Evolutionary conservation across 306 rosid species (phyloP), one percentile per base, ranked within the genome.

Genomic region (Dicorynia guianensis): DNA sequence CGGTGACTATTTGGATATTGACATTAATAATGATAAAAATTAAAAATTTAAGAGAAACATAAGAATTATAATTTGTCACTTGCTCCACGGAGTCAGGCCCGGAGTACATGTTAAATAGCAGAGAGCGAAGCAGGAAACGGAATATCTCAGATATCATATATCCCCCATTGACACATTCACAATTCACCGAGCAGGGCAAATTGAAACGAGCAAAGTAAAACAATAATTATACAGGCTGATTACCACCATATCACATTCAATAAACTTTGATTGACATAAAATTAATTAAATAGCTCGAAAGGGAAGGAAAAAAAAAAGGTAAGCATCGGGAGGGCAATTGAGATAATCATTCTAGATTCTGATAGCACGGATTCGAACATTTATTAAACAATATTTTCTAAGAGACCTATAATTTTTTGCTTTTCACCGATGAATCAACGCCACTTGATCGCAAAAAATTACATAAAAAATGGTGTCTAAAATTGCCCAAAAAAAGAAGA

Each of bases 401-500:
- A 39, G 6, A n/a, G 5, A 35, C 5, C n/a, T 66, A 47, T 35
- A 46, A 34, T n/a, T 25, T 25, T 25, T 25, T 1, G 30, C 2
- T 25, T 25, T 67, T 34, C 20, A 67, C n/a, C 33, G 60, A 67
- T 33, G 14, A 48, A 40, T 58, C 33, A 48, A 47, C 44, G 8
- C 43, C 40, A 67, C 0, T 48, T 3, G 34, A 67, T 15, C 30
- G 10, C 72, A 49, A 48, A 67, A 49, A 15, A 18, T 30, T 3
- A 49, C 14, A 7, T 8, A 46, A 67, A 47, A n/a, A 46, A 11
- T 46, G 4, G 12, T 18, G 58, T 3, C 25, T n/a, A 34, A 10
- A 54, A 46, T 46, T 43, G 67, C 33, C 43, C 70, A 76, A 60
- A 70, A 39, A 46, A 49, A 33, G 67, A 54, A 19, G 36, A 19